These are phyloP conservation scores for Pythium scleroteichum DNA, from an alignment of 352 stramenopile genomes.

Conservation along the genomic window DNA sequence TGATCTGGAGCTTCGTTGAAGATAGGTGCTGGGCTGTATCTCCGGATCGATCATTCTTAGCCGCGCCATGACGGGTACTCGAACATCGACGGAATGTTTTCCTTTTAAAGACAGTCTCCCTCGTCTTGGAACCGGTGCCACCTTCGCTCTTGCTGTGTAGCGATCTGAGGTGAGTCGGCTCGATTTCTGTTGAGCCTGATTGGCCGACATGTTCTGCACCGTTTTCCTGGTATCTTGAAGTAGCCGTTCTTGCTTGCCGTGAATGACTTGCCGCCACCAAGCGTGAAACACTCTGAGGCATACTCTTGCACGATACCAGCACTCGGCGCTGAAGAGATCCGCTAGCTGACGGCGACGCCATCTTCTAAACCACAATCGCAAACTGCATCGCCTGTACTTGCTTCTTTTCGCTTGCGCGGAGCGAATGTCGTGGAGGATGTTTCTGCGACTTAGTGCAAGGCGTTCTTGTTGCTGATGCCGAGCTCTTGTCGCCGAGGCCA, in stretches of 20 bases:
- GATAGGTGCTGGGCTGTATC: neutral
- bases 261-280: conserved; percentile 51
- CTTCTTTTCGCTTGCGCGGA: neutral
- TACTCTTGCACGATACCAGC: neutral
- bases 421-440: conserved; percentile 5
- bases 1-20: neutral
- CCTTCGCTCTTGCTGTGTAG: neutral
- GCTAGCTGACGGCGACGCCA: conserved; percentile 18
- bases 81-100: too few relatives aligned
- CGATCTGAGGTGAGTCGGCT: too few relatives aligned
- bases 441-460: neutral
- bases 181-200: conserved; percentile 22
- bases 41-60: conserved; percentile 6
- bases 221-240: conserved; percentile 38
- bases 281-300: neutral
- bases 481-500: neutral
- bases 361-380: conserved; percentile 22
- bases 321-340: neutral
- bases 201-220: conserved; percentile 39
- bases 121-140: too few relatives aligned
- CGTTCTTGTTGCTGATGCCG: conserved; percentile 3
- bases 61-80: too few relatives aligned
- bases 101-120: too few relatives aligned
- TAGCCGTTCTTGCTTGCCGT: conserved; percentile 54
- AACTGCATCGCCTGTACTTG: neutral